A percentile compares a stretch with the other conserved stretches of the same genome.
Conservation (phyloP, 179 eudicot species). For the Spergularia azorica region DNA sequence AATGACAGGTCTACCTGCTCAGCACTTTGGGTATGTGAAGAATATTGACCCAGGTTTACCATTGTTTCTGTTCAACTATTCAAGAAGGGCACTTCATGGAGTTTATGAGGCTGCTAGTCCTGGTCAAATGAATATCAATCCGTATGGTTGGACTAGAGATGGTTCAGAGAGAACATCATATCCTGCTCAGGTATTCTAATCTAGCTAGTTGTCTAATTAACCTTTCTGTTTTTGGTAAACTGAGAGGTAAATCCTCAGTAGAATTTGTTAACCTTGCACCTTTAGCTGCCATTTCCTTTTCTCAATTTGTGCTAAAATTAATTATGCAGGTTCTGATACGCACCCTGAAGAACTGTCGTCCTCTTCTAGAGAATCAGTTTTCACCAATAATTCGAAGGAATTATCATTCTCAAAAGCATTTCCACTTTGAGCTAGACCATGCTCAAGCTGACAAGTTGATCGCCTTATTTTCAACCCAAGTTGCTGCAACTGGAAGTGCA, state of each 20-base stretch:
- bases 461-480: conserved; percentile 48
- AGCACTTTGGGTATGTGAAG: conserved; percentile 56
- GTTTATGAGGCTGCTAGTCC: conserved; percentile 70
- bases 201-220: neutral
- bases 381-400: conserved; percentile 58
- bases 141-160: conserved; percentile 72
- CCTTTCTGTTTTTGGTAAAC: neutral
- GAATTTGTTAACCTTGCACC: neutral
- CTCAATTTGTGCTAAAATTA: neutral
- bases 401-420: conserved; percentile 47
- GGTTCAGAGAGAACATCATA: conserved; percentile 59
- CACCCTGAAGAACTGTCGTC: conserved; percentile 44
- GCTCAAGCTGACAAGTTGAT: conserved; percentile 60
- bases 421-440: conserved; percentile 83
- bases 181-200: conserved; percentile 75
- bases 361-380: conserved; percentile 67
- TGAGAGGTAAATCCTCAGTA: neutral
- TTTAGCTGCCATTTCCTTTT: conserved; percentile 4
- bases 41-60: conserved; percentile 68
- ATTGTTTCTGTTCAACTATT: conserved; percentile 68
- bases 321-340: conserved; percentile 47
- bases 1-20: conserved; percentile 60
- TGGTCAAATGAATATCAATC: conserved; percentile 64
- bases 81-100: conserved; percentile 62
- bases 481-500: conserved; percentile 28